A percentile compares a stretch with the other conserved stretches of the same genome.
phyloP scores from a whole-genome alignment of 139 green algal genomes.

The Micromonas commoda region DNA sequence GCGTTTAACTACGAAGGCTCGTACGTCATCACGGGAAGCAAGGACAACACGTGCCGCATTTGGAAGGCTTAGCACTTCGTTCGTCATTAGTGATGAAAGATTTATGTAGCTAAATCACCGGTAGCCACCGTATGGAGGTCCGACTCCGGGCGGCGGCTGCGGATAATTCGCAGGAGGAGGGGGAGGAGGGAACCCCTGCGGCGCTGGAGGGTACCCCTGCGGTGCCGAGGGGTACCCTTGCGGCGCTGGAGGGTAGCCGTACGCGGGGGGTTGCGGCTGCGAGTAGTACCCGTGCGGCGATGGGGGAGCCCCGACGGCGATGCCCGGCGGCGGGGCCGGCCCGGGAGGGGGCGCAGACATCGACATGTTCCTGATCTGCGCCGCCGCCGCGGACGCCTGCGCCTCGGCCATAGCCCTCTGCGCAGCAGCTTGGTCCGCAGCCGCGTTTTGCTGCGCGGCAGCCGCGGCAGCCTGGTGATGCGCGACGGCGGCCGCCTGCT shows the following conservation, averaged over 20 bases:
- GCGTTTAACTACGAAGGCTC: conserved; percentile 73
- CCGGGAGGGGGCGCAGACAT: background rate
- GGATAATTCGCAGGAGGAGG: too few species aligned
- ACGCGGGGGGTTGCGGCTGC: too few species aligned
- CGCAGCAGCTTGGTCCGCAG: background rate
- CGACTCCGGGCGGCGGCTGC: too few species aligned
- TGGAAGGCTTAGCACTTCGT: conserved; percentile 38
- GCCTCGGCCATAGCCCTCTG: background rate
- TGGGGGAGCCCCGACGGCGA: too few species aligned
- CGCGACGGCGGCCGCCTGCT: background rate
- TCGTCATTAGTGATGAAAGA: background rate
- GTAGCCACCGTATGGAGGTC: too few species aligned
- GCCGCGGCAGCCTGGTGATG: background rate
- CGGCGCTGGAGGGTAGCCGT: too few species aligned
- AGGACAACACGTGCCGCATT: conserved; percentile 71
- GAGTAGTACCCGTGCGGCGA: too few species aligned
- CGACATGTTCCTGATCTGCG: background rate
- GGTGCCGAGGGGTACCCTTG: too few species aligned
- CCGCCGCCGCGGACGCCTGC: background rate
- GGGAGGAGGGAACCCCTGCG: too few species aligned
- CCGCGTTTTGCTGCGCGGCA: too few species aligned
- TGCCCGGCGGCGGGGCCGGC: too few species aligned
- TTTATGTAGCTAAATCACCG: background rate
- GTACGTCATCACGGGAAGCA: conserved; percentile 61
- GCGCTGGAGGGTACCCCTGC: too few species aligned